phyloP scores from a whole-genome alignment of 305 asterid species.

The Fraxinus angustifolia region DNA sequence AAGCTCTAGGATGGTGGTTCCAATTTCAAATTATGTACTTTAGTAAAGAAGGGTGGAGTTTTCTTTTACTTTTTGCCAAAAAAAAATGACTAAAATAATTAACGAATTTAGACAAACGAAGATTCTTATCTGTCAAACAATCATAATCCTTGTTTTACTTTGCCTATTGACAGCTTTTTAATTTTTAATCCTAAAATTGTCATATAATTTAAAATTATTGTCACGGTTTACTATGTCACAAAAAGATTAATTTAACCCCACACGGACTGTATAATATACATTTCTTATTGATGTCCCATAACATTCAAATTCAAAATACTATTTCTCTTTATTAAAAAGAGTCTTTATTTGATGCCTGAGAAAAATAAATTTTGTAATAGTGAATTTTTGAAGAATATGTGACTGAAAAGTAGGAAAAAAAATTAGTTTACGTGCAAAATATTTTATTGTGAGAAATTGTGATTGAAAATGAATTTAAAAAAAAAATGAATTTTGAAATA shows the following conservation, averaged over 20 bases:
- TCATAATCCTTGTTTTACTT: constrained; percentile 18
- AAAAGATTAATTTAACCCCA: background rate
- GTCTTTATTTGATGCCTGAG: no score
- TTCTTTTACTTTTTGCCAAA: constrained; percentile 6
- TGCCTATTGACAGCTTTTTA: background rate
- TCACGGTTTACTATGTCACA: background rate
- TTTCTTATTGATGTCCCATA: background rate
- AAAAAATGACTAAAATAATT: constrained; percentile 6
- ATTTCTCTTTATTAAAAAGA: no score
- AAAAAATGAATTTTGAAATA: no score
- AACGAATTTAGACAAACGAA: constrained; percentile 22
- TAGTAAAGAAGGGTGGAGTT: background rate
- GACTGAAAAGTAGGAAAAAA: no score
- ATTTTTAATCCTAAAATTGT: background rate
- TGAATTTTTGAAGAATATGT: no score
- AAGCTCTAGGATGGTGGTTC: constrained; percentile 4
- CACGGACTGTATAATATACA: background rate
- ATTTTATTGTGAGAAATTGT: no score
- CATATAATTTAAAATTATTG: background rate
- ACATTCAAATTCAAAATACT: background rate
- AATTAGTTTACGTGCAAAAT: no score
- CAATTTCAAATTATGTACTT: constrained; percentile 10
- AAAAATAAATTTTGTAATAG: no score
- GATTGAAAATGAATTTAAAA: no score
- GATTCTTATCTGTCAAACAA: constrained; percentile 18